Percentiles rank a stretch among this genome's conserved stretches.
Evolutionary conservation across 306 rosid species (phyloP).

Genomic region (Pterocarpus macrocarpus): DNA sequence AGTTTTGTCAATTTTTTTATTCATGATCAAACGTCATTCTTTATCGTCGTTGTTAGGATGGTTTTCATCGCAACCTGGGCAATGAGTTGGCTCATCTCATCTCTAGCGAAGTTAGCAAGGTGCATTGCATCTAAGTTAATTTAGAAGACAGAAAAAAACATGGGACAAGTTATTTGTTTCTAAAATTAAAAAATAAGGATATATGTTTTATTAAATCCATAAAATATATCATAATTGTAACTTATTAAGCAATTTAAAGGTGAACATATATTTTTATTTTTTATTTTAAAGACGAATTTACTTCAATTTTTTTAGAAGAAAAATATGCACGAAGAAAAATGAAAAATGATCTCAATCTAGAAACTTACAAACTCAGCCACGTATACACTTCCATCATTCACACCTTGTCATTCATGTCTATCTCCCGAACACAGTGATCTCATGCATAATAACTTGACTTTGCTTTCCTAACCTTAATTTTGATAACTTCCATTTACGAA

Average conservation of each 20-base stretch:
- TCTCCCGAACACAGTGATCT: neutral
- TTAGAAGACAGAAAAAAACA: neutral
- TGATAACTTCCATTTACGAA: neutral
- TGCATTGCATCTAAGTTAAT: conserved; percentile 11
- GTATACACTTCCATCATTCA: neutral
- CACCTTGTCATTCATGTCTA: neutral
- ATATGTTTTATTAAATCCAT: too few species aligned
- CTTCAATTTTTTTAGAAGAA: too few species aligned
- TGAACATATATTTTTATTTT: neutral
- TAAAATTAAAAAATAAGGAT: too few species aligned
- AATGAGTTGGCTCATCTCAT: neutral
- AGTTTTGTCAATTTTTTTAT: neutral
- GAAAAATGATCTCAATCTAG: neutral
- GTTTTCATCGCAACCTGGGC: neutral
- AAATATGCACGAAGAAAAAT: neutral
- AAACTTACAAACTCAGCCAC: conserved; percentile 35
- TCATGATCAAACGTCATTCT: neutral
- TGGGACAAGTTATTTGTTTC: neutral
- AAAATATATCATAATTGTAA: too few species aligned
- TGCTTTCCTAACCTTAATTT: conserved; percentile 1
- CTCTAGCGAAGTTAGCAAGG: neutral
- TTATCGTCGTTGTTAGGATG: neutral
- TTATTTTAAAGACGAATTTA: too few species aligned
- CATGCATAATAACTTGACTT: conserved; percentile 1
- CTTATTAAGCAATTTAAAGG: neutral